Evolutionary conservation across 345 rosid genomes (phyloP), one percentile per base, ranked within the genome.

Genomic region (Bruguiera parviflora): DNA sequence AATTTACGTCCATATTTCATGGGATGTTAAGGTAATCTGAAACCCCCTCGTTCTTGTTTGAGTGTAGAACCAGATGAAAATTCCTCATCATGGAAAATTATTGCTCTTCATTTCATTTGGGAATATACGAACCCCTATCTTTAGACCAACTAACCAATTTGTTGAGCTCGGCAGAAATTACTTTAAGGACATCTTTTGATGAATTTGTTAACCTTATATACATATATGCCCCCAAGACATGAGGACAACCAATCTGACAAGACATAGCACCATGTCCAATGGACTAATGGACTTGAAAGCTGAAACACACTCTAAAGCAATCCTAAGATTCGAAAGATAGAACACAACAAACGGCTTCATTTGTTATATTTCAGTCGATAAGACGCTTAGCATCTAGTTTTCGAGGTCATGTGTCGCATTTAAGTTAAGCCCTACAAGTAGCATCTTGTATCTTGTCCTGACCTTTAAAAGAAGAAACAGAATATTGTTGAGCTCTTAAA

Each of bases 381-480:
- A 19, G 29, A 9, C 21, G 65, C 6, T 10, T 4, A 29, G 58
- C n/a, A 18, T 19, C 35, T 18, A 15, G 7, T 21, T 5, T 20
- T 5, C 69, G 32, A 35, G 4, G 46, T 57, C 4, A 29, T 63
- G 24, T 62, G 60, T 37, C 33, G 15, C 24, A 55, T 8, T 25
- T 13, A 52, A 8, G 35, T 7, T 22, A 53, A 61, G 56, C 64
- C 63, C 66, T 57, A 52, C 67, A 70, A 35, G 63, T 59, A 43
- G 32, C 64, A 75, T 75, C 76, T 66, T 19, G 64, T 39, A 59
- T 66, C 58, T 39, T 74, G 75, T 71, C 66, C 51, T 20, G 43
- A 7, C 58, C 1, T 47, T 16, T 52, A 6, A 33, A 57, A 67
- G 56, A 31, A 37, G 28, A 55, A 55, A 55, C 24, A 22, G 8